Evolutionary conservation across 306 rosid genomes (phyloP), one percentile per base, ranked within the genome.

Genomic region (Gastrolobium bilobum): DNA sequence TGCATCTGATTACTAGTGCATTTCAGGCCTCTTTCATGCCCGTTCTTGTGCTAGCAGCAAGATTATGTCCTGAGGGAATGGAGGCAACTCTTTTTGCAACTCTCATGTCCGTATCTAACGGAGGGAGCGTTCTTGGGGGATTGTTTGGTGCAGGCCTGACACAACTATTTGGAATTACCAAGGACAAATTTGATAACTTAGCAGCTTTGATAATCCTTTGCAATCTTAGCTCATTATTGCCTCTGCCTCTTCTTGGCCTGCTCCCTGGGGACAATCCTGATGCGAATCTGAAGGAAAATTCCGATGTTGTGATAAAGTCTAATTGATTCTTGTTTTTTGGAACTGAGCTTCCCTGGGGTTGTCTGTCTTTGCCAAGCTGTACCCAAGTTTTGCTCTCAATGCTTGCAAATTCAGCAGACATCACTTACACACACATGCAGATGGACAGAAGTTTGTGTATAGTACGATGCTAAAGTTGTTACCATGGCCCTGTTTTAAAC

Each of bases 1-100:
- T 73, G 72, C 42, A 56, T 52, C 81, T 88, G 50, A 84, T 29
- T 72, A 40, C 40, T 42, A 39, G 67, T 67, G 75, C 66, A 15
- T 82, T 84, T 63, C 85, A 93, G 99, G 99, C 97, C 78, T 95
- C 99, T 79, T 90, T 95, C 88, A 92, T 94, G 99, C 99, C 99
- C 1, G 95, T 94, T 87, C 97, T 95, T 56, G 99, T 95, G 79
- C 88, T 95, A 57, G 97, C 99, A 20, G 99, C 99, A 72, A 95
- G 81, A 77, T 79, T 95, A 61, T 95, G 99, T 83, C 99, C 98
- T 0, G 99, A 95, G 88, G 99, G 99, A 69, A 89, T 95, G 92
- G 98, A 95, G 78, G 99, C 99, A 58, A 95, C 98, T 10, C 97
- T 93, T 62, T 95, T 95, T n/a, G 99, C 99, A 74, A 95, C 99